phyloP scores from a whole-genome alignment of 2,329 filamentous ascomycete genomes.

The Hyphodiscus sp. region DNA sequence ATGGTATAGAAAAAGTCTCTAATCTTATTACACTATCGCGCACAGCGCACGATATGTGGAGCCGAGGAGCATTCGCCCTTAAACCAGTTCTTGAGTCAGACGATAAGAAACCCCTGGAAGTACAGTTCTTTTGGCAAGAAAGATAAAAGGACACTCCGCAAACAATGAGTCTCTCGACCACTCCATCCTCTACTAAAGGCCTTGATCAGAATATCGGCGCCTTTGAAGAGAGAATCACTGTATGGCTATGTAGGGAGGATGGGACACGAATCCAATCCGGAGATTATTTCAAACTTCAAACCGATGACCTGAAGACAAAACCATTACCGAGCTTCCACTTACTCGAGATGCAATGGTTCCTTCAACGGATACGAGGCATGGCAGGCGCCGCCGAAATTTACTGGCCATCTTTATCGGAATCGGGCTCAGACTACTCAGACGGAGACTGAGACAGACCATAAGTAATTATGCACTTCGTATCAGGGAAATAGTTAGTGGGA shows the following conservation, averaged over 20 bases:
- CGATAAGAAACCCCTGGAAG: constrained; percentile 7
- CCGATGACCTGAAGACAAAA: constrained; percentile 3
- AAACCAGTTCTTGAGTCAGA: constrained; percentile 13
- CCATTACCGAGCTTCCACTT: constrained; percentile 7
- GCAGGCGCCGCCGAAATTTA: constrained; percentile 4
- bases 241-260: not conserved
- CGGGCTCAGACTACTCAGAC: not conserved
- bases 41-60: constrained; percentile 4
- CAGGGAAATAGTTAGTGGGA: no score
- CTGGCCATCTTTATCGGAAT: no score
- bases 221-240: constrained; percentile 30
- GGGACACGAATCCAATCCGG: constrained; percentile 21
- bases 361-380: constrained; percentile 3
- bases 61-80: constrained; percentile 12
- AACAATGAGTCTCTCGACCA: constrained; percentile 10
- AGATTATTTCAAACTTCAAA: constrained; percentile 11
- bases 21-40: constrained; percentile 8
- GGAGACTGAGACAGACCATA: no score
- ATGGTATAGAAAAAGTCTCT: constrained; percentile 5
- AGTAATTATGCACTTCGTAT: no score
- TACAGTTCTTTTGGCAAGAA: constrained; percentile 17
- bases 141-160: constrained; percentile 1
- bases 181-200: constrained; percentile 9
- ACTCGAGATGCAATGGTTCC: no score
- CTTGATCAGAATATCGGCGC: constrained; percentile 5